A percentile compares a stretch with the other conserved stretches of the same genome.
These are phyloP conservation scores for Suhomyces panamericanus DNA, from an alignment of 1,139 yeast genomes.

Conservation along the genomic window DNA sequence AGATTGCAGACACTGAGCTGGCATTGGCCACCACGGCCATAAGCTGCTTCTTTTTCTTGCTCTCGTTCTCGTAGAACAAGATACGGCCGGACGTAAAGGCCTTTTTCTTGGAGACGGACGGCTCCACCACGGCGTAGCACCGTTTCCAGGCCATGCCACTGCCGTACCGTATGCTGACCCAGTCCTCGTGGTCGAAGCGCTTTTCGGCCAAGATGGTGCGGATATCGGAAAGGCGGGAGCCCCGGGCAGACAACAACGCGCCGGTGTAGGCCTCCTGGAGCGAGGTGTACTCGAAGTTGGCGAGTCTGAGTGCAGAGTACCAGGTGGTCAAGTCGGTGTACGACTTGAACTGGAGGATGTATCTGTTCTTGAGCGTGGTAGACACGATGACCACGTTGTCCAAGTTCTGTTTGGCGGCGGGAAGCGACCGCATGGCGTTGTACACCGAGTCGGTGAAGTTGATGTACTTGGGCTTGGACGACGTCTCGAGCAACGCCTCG, in stretches of 20 bases:
- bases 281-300: conserved; percentile 75
- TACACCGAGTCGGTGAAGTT: conserved; percentile 91
- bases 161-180: conserved; percentile 94
- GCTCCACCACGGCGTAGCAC: conserved; percentile 91
- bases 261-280: conserved; percentile 96
- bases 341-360: conserved; percentile 72
- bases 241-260: conserved; percentile 84
- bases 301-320: conserved; percentile 79
- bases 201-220: conserved; percentile 82
- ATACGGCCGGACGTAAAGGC: conserved; percentile 55
- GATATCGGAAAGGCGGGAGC: conserved; percentile 82
- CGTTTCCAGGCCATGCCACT: conserved; percentile 98
- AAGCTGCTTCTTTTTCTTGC: conserved; percentile 62
- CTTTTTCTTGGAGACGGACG: conserved; percentile 49
- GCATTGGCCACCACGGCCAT: conserved; percentile 80
- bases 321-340: conserved; percentile 58
- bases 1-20: conserved; percentile 81
- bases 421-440: conserved; percentile 65
- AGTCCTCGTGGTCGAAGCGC: conserved; percentile 84
- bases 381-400: conserved; percentile 82
- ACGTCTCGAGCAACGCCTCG: conserved; percentile 51
- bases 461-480: conserved; percentile 80
- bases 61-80: conserved; percentile 64
- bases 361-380: conserved; percentile 87
- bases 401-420: conserved; percentile 62